Evolutionary conservation across 176 grass and related monocot genomes (phyloP), one percentile per base, ranked within the genome.

Genomic region (Musa troglodytarum): DNA sequence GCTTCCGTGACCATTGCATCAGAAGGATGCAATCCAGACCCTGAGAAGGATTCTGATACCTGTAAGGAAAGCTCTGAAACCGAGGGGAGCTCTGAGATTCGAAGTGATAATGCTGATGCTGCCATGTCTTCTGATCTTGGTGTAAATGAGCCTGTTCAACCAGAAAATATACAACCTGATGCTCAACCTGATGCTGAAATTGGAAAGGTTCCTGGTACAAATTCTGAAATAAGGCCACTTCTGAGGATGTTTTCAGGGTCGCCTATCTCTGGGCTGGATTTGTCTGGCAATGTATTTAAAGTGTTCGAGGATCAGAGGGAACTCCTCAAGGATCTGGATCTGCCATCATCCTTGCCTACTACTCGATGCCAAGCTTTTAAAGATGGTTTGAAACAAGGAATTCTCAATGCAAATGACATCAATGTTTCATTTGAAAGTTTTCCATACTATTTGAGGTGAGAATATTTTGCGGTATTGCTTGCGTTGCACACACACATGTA

Each of bases 381-480:
- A 82, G 86, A 94, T 71, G 81, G 82, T 49, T 86, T 99, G 88
- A 93, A 92, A 80, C 84, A 92, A 82, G 89, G 82, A 82, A 89
- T 99, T 80, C 74, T 99, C 75, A 81, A 71, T 83, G 82, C 91
- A 82, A 85, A 80, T 77, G 88, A 99, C 79, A 94, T 95, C 70
- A 83, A 92, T 54, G 91, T 91, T 82, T 87, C 88, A 56, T 92
- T 94, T 75, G 88, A 95, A 73, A 92, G 85, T 74, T 99, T 99
- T 79, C 96, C 96, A 29, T 99, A 99, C 80, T 99, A 94, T 79
- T 77, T 99, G 76, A 99, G 96, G 96, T 99, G 77, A 89, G 74
- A 82, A 2, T 13, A 2, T 50, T 64, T 2, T 51, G 29, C 16
- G 22, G 61, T 75, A 20, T 59, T 74, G 53, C 68, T n/a, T 52